Evolutionary conservation across 106 monocot genomes (phyloP).

Genomic region (Phalaenopsis equestris): DNA sequence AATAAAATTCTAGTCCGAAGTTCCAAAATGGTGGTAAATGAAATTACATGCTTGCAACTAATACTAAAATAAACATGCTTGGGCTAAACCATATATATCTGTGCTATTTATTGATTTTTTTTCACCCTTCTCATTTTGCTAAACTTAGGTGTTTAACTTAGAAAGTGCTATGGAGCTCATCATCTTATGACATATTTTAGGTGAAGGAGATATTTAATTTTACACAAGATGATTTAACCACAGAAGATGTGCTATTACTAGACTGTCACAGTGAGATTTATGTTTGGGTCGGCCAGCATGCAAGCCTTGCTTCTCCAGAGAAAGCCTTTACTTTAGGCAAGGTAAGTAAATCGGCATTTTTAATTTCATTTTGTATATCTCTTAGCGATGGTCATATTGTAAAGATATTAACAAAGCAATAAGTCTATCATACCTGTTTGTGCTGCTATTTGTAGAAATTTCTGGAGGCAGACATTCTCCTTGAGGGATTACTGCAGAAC

Average conservation of each 20-base stretch:
- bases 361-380: not conserved
- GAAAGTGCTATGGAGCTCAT: not conserved
- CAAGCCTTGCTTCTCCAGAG: not conserved
- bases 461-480: conserved; percentile 23
- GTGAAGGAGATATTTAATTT: conserved; percentile 21
- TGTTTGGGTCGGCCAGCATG: conserved; percentile 9
- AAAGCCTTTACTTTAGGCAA: conserved; percentile 2
- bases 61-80: not conserved
- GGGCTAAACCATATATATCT: not conserved
- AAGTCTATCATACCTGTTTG: not conserved
- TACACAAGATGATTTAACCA: conserved; percentile 22
- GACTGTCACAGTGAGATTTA: conserved; percentile 12
- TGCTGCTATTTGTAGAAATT: conserved; percentile 15
- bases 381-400: not conserved
- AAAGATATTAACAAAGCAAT: not conserved
- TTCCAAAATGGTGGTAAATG: not conserved
- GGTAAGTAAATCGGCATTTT: not conserved
- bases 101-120: not conserved
- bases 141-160: not conserved
- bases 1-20: not conserved
- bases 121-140: not conserved
- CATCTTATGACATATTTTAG: conserved; percentile 7
- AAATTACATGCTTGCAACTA: not conserved
- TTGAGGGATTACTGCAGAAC: conserved; percentile 15
- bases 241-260: conserved; percentile 3